Percentiles rank a stretch among this genome's conserved stretches.
These are phyloP conservation scores for Solanum stenotomum DNA, from an alignment of 257 asterid species.

Conservation along the genomic window DNA sequence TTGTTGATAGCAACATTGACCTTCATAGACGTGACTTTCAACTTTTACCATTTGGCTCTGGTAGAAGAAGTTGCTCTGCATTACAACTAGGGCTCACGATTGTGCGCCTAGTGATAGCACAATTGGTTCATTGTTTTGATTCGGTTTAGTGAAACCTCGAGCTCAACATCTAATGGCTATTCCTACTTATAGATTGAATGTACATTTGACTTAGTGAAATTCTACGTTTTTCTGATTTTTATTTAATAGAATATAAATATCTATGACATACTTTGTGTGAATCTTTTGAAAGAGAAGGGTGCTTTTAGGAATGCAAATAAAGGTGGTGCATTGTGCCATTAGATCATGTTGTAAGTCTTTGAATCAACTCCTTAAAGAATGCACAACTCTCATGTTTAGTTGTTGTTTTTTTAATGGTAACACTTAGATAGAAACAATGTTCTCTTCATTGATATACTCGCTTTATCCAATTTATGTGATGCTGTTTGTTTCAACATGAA, in stretches of 20 bases:
- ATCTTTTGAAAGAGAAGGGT: background rate
- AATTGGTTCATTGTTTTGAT: too few relatives aligned
- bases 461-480: too few relatives aligned
- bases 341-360: too few relatives aligned
- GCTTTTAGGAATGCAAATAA: background rate
- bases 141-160: too few relatives aligned
- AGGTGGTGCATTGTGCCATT: background rate
- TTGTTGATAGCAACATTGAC: background rate
- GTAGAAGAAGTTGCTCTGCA: background rate
- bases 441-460: background rate
- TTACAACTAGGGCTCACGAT: background rate
- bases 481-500: too few relatives aligned
- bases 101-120: background rate
- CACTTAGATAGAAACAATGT: background rate
- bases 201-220: background rate
- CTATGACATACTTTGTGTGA: background rate
- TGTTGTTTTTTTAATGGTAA: too few relatives aligned
- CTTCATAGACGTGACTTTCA: background rate
- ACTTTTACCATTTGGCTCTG: too few relatives aligned
- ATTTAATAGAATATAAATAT: too few relatives aligned
- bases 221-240: too few relatives aligned
- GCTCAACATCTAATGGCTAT: too few relatives aligned
- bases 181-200: background rate
- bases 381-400: background rate
- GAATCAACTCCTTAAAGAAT: background rate